These are phyloP conservation scores for Cercophora sp. DNA, from an alignment of 495 filamentous ascomycete genomes.

Conservation along the genomic window DNA sequence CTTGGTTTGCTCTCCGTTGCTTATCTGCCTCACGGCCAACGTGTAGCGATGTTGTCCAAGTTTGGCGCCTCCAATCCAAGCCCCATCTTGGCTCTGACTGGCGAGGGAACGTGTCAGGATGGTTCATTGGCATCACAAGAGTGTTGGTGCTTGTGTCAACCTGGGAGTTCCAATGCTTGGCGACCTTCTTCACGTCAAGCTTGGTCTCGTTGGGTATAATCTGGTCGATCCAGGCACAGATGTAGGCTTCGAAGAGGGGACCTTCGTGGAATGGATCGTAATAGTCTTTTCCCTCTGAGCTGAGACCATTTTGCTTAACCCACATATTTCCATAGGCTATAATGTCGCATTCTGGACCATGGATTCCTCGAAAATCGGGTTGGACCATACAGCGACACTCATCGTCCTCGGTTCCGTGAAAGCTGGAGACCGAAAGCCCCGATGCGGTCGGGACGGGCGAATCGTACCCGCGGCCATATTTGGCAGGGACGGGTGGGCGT, in stretches of 20 bases:
- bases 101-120: slow-evolving; percentile 20
- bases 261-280: too few relatives aligned
- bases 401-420: too few relatives aligned
- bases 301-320: too few relatives aligned
- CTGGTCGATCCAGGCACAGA: slow-evolving; percentile 12
- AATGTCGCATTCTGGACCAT: too few relatives aligned
- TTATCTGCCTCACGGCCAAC: background rate
- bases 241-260: background rate
- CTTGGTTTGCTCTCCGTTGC: background rate
- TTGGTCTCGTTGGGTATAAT: background rate
- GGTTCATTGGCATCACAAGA: slow-evolving; percentile 23
- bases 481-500: too few relatives aligned
- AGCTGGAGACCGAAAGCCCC: too few relatives aligned
- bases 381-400: too few relatives aligned
- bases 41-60: slow-evolving; percentile 16
- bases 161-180: slow-evolving; percentile 25
- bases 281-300: too few relatives aligned
- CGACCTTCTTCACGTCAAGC: background rate
- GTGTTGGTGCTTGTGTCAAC: slow-evolving; percentile 29
- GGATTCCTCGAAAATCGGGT: too few relatives aligned
- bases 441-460: too few relatives aligned
- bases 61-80: slow-evolving; percentile 16
- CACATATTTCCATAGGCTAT: too few relatives aligned
- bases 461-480: too few relatives aligned
- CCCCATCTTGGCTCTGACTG: background rate